Conservation (phyloP, 1,139 yeast species). For the Candida labiduridarum region DNA sequence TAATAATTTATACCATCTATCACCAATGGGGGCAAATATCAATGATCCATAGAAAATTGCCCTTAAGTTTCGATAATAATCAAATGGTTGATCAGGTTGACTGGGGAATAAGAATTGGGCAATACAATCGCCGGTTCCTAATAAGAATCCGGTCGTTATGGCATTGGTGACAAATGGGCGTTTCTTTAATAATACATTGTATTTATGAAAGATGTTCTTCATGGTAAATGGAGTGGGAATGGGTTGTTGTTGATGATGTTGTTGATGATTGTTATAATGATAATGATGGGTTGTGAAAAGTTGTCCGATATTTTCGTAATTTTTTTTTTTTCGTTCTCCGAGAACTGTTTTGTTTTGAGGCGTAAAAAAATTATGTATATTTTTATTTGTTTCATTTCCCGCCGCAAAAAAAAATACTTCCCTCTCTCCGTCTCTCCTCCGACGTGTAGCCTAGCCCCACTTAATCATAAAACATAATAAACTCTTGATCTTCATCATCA, state of each 20-base stretch:
- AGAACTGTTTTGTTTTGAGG: no score
- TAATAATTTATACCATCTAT: conserved; percentile 41
- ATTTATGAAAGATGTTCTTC: conserved; percentile 22
- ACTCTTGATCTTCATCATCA: conserved; percentile 33
- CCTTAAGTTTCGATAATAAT: conserved; percentile 32
- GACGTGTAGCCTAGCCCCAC: neutral
- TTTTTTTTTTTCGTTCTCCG: neutral
- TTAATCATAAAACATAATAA: conserved; percentile 30
- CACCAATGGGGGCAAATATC: conserved; percentile 47
- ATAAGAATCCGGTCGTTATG: conserved; percentile 41
- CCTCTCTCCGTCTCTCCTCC: neutral
- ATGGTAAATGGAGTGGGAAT: neutral
- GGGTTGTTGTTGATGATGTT: neutral
- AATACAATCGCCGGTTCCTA: conserved; percentile 44
- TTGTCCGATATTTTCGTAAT: neutral
- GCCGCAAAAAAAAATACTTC: neutral
- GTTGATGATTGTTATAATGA: neutral
- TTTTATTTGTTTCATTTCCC: no score
- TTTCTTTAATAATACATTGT: conserved; percentile 31
- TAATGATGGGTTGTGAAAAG: neutral
- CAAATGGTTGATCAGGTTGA: conserved; percentile 23
- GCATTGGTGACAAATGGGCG: conserved; percentile 41
- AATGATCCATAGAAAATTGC: conserved; percentile 41
- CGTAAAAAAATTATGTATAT: no score
- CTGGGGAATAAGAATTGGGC: conserved; percentile 38